These are phyloP conservation scores for Echeveria elegans DNA, from an alignment of 164 flowering plant genomes.

Conservation along the genomic window DNA sequence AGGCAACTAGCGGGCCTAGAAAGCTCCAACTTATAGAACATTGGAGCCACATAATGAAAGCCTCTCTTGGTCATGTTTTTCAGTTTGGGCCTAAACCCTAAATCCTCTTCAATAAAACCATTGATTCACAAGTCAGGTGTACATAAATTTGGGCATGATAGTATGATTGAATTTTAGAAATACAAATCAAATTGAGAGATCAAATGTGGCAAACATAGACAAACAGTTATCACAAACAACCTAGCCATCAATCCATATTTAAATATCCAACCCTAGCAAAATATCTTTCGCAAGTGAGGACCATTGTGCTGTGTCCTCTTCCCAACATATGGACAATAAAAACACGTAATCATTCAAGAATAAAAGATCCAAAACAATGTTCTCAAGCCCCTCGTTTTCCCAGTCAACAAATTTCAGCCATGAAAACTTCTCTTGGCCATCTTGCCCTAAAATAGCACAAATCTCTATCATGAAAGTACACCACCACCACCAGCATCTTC, in stretches of 20 bases:
- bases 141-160: background rate
- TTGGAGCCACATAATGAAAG: too few relatives aligned
- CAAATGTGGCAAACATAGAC: background rate
- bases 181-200: background rate
- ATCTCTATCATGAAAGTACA: background rate
- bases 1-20: too few relatives aligned
- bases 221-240: background rate
- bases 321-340: background rate
- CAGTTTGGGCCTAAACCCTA: too few relatives aligned
- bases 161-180: too few relatives aligned
- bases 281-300: background rate
- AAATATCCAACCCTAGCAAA: background rate
- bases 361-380: background rate
- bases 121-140: background rate
- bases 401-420: background rate
- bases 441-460: background rate
- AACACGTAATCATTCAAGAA: background rate
- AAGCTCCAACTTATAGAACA: too few relatives aligned
- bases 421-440: background rate
- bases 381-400: conserved; percentile 2
- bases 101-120: too few relatives aligned
- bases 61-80: too few relatives aligned
- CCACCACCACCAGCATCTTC: background rate
- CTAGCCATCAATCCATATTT: too few relatives aligned
- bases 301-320: background rate